A percentile compares a stretch with the other conserved stretches of the same genome.
Evolutionary conservation across 2,329 filamentous ascomycete genomes (phyloP).

Genomic region (Macrophomina tecta): DNA sequence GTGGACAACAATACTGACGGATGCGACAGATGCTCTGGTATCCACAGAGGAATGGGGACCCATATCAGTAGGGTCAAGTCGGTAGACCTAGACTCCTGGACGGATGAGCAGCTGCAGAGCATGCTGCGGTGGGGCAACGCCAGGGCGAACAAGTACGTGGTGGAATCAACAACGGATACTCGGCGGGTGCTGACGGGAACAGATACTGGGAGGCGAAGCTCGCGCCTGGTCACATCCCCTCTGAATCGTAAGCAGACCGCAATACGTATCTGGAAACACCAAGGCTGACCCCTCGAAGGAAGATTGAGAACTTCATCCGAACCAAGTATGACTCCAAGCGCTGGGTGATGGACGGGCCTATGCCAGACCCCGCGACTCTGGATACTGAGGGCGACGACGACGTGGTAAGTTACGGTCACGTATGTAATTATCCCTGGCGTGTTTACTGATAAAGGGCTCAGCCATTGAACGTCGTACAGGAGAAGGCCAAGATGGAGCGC

Average conservation of each 20-base stretch:
- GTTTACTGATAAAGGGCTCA: constrained; percentile 36
- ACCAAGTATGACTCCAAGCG: constrained; percentile 99
- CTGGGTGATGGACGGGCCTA: constrained; percentile 98
- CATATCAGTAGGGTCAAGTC: constrained; percentile 98
- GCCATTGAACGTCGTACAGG: constrained; percentile 71
- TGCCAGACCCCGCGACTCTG: constrained; percentile 88
- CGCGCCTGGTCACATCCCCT: constrained; percentile 86
- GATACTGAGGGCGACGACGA: constrained; percentile 88
- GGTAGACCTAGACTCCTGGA: constrained; percentile 97
- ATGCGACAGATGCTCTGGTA: constrained; percentile 77
- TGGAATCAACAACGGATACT: neutral
- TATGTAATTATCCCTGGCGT: neutral
- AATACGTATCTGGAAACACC: neutral
- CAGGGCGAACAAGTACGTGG: constrained; percentile 83
- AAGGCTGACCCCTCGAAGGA: constrained; percentile 52
- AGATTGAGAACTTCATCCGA: constrained; percentile 99
- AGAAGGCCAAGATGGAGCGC: constrained; percentile 71
- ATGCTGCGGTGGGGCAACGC: constrained; percentile 95
- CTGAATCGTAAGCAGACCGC: constrained; percentile 69
- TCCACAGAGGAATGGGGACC: constrained; percentile 98
- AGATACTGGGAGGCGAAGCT: constrained; percentile 95
- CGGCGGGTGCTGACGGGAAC: constrained; percentile 36
- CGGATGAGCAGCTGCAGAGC: constrained; percentile 94
- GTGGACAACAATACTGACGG: constrained; percentile 25
- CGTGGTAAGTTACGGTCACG: constrained; percentile 62